Percentiles rank a stretch among this genome's conserved stretches.
Conservation (phyloP, 176 grass and related monocot genomes). For the Oryza nivara region DNA sequence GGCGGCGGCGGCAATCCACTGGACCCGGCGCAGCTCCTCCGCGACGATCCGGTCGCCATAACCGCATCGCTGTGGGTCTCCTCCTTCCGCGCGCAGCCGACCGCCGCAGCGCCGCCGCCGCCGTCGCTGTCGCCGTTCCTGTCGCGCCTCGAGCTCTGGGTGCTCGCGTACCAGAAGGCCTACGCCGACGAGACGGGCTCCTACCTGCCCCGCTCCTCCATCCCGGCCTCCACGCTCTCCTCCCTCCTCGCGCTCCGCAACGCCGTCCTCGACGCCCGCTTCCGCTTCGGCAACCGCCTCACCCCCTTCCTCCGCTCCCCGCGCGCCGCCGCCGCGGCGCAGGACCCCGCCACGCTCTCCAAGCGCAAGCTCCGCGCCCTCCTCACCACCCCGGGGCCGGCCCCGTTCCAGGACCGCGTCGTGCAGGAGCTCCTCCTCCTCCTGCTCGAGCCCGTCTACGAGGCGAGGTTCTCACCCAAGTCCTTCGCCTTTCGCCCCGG, state of each 20-base stretch:
- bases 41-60: constrained; percentile 82
- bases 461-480: constrained; percentile 72
- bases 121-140: constrained; percentile 63
- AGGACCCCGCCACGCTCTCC: constrained; percentile 75
- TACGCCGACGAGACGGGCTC: constrained; percentile 93
- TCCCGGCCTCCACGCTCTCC: constrained; percentile 57
- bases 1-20: constrained; percentile 39
- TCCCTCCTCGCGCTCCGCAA: constrained; percentile 86
- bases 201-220: constrained; percentile 83
- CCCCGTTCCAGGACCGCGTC: constrained; percentile 86
- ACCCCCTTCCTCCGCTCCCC: constrained; percentile 73
- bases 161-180: constrained; percentile 95
- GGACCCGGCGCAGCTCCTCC: constrained; percentile 77
- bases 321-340: constrained; percentile 44
- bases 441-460: constrained; percentile 87
- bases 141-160: constrained; percentile 88
- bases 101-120: constrained; percentile 47
- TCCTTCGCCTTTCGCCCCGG: constrained; percentile 93
- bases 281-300: constrained; percentile 87
- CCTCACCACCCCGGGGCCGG: constrained; percentile 66
- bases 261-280: constrained; percentile 78
- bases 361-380: constrained; percentile 94
- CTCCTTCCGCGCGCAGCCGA: constrained; percentile 61
- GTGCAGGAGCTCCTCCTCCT: constrained; percentile 93
- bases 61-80: constrained; percentile 76